Conservation (phyloP, 1,284 basidiomycete species). For the Marasmius fiardii region DNA sequence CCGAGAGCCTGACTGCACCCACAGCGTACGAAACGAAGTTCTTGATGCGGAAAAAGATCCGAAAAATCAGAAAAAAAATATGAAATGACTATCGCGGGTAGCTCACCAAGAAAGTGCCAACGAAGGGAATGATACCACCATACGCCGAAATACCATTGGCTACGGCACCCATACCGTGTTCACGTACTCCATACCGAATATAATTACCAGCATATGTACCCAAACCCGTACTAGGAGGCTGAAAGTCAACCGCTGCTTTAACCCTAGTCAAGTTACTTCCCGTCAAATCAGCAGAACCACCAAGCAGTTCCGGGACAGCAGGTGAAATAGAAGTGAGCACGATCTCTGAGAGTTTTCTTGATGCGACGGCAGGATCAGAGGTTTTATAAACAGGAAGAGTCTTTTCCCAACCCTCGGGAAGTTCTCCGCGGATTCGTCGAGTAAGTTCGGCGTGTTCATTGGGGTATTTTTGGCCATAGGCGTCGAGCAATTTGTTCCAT, state of each 20-base stretch:
- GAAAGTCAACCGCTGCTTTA: slow-evolving; percentile 87
- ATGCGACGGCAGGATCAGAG: slow-evolving; percentile 81
- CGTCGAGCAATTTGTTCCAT: slow-evolving; percentile 73
- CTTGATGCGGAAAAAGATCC: no score
- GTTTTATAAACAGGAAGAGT: slow-evolving; percentile 81
- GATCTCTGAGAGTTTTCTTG: slow-evolving; percentile 92
- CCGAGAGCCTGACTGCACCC: slow-evolving; percentile 89
- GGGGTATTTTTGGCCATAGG: slow-evolving; percentile 80
- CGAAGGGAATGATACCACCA: slow-evolving; percentile 82
- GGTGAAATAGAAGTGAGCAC: slow-evolving; percentile 78
- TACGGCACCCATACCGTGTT: slow-evolving; percentile 96
- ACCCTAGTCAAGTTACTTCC: slow-evolving; percentile 90
- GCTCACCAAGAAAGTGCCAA: slow-evolving; percentile 82
- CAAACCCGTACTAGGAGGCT: slow-evolving; percentile 81
- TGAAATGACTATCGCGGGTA: background rate
- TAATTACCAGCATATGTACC: slow-evolving; percentile 88
- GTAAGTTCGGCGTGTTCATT: slow-evolving; percentile 83
- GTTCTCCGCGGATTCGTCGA: slow-evolving; percentile 80
- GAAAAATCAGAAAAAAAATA: slow-evolving; percentile 9
- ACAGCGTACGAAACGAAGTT: slow-evolving; percentile 95
- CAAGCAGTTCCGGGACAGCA: slow-evolving; percentile 79
- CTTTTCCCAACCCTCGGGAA: slow-evolving; percentile 88
- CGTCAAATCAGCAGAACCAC: slow-evolving; percentile 92
- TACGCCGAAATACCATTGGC: slow-evolving; percentile 89
- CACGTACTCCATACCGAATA: slow-evolving; percentile 95